These are phyloP conservation scores for Nyctanthes arbortristis DNA, from an alignment of 257 asterid species.

Conservation along the genomic window DNA sequence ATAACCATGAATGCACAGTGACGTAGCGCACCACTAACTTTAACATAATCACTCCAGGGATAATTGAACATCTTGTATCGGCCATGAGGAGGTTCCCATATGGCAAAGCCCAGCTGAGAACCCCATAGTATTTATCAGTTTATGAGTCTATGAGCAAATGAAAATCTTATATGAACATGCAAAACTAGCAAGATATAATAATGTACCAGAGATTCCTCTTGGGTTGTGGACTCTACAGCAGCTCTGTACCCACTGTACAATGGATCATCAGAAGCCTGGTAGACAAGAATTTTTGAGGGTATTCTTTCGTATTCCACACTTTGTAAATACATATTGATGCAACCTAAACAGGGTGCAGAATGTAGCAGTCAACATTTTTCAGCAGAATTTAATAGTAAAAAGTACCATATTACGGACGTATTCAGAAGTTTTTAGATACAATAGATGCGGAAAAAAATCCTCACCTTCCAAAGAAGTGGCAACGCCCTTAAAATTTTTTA, in stretches of 20 bases:
- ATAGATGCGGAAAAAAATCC: background rate
- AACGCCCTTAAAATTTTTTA: conserved; percentile 74
- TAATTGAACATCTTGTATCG: conserved; percentile 86
- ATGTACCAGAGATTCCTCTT: conserved; percentile 84
- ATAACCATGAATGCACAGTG: conserved; percentile 96
- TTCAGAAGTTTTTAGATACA: background rate
- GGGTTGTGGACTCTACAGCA: conserved; percentile 85
- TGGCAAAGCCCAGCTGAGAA: conserved; percentile 72
- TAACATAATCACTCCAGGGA: conserved; percentile 88
- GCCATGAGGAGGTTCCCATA: conserved; percentile 99
- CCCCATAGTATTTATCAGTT: too few species aligned
- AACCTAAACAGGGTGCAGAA: conserved; percentile 45
- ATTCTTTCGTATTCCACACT: conserved; percentile 67
- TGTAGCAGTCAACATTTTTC: conserved; percentile 21
- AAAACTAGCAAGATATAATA: background rate
- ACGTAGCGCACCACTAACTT: conserved; percentile 90
- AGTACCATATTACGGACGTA: background rate
- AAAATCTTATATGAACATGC: background rate
- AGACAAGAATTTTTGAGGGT: conserved; percentile 80
- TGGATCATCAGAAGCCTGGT: conserved; percentile 91
- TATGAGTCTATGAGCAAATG: background rate
- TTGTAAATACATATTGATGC: conserved; percentile 72
- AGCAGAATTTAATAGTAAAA: conserved; percentile 9
- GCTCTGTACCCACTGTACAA: conserved; percentile 86
- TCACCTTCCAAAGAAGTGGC: conserved; percentile 83